Base-by-base conservation (phyloP, 2,329 filamentous ascomycete genomes). In the Coleophoma cylindrospora region DNA sequence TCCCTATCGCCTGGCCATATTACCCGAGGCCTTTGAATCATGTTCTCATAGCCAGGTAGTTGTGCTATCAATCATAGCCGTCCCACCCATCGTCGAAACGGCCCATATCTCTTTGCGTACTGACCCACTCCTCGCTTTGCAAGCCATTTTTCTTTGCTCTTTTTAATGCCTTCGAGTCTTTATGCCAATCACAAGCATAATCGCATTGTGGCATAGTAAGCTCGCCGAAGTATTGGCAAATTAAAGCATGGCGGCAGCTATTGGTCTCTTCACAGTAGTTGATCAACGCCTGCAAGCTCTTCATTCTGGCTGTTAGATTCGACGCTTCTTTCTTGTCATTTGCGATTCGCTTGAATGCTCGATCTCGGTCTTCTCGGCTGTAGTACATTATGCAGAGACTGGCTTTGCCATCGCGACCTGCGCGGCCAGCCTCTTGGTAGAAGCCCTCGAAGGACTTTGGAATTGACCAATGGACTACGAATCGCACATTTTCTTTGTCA, bases 371-470 rank as follows among this genome's bases (percentile, higher is more conserved):
- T 66, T 95, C 89, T 12, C 88, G 82, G 52, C 85, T 91, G 69
- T 96, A 97, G 68, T 96, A 96, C 49, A 97, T 73, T 48, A 96
- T 89, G 63, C 91, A 96, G 53, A 87, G 81, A 33, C 87, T 86
- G 0, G 91, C 91, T 54, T 92, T 91, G 21, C 90, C 89, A 60
- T 97, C 92, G 38, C 92, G 81, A 0, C 92, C 92, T 6, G 91
- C 92, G 37, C 92, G 86, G 0, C 92, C 92, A 2, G 90, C 91
- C 75, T 97, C 92, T 69, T 97, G 92, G 62, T 96, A 96, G 65
- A 94, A 96, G 1, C 91, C 90, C 66, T 97, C 92, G 65, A 97
- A 96, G 3, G 87, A 94, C 64, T 95, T 95, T 10, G 92, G 89
- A 10, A 96, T 78, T 52, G 90, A 87, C 91, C 92, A 97, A 68